phyloP scores from a whole-genome alignment of 495 filamentous ascomycete species.

The Aspergillus mulundensis region DNA sequence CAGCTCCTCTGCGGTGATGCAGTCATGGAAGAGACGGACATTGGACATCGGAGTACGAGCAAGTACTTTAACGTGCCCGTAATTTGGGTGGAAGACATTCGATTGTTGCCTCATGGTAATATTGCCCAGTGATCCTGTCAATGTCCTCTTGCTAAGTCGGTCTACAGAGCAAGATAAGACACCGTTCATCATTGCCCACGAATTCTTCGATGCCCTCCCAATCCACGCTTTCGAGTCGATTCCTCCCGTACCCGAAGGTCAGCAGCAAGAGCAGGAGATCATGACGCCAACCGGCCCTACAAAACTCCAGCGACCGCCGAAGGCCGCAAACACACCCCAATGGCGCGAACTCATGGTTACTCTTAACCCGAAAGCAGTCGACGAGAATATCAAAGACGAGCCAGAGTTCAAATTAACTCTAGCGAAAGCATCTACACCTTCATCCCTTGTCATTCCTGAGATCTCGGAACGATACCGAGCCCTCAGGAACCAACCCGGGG shows the following conservation, averaged over 20 bases:
- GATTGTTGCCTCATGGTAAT: slow-evolving; percentile 69
- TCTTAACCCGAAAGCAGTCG: slow-evolving; percentile 52
- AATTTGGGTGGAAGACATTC: slow-evolving; percentile 88
- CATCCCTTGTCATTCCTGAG: slow-evolving; percentile 78
- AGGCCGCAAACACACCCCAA: slow-evolving; percentile 52
- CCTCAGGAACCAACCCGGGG: slow-evolving; percentile 57
- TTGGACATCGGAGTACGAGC: slow-evolving; percentile 70
- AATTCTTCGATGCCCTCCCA: slow-evolving; percentile 98
- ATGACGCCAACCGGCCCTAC: slow-evolving; percentile 44
- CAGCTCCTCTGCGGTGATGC: slow-evolving; percentile 76
- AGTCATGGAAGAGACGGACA: slow-evolving; percentile 64
- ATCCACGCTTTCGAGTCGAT: slow-evolving; percentile 91
- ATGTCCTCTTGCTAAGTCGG: background rate
- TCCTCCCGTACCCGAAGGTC: slow-evolving; percentile 35
- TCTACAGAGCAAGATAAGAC: slow-evolving; percentile 53
- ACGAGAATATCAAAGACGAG: slow-evolving; percentile 39
- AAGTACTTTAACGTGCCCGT: slow-evolving; percentile 69
- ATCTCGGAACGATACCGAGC: slow-evolving; percentile 76
- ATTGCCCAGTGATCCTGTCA: background rate
- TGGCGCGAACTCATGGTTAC: slow-evolving; percentile 90
- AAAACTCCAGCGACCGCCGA: slow-evolving; percentile 40
- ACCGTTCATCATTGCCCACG: slow-evolving; percentile 92
- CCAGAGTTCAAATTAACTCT: slow-evolving; percentile 83
- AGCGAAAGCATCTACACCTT: slow-evolving; percentile 67
- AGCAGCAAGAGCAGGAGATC: slow-evolving; percentile 31